A percentile compares a stretch with the other conserved stretches of the same genome.
These are phyloP conservation scores for Hypoxylon sp. DNA, from an alignment of 2,329 filamentous ascomycete genomes.

Conservation along the genomic window DNA sequence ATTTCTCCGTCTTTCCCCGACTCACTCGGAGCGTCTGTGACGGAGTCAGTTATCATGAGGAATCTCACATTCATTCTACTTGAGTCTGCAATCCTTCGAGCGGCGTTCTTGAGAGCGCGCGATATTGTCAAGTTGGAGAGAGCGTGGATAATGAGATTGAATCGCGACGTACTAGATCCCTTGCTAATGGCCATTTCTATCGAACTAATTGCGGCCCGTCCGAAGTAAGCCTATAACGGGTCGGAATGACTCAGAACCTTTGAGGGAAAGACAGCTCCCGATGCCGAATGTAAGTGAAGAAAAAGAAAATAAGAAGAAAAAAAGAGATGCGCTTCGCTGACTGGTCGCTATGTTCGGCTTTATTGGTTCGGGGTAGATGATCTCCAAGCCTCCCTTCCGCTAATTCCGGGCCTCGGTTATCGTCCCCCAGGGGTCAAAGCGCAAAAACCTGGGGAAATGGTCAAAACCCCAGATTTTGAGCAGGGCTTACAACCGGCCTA, in stretches of 20 bases:
- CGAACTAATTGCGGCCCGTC: slow-evolving; percentile 7
- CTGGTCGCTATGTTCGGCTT: slow-evolving; percentile 18
- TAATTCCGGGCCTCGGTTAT: slow-evolving; percentile 26
- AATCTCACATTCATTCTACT: not conserved
- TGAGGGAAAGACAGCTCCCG: slow-evolving; percentile 12
- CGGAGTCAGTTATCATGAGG: slow-evolving; percentile 33
- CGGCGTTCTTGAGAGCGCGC: slow-evolving; percentile 9
- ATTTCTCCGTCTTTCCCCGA: slow-evolving; percentile 42
- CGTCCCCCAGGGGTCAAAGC: no score
- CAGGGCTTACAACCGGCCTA: no score
- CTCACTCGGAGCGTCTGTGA: slow-evolving; percentile 42
- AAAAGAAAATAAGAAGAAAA: slow-evolving; percentile 3
- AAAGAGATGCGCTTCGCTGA: slow-evolving; percentile 19
- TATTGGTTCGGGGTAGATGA: slow-evolving; percentile 11
- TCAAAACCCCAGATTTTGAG: not conserved
- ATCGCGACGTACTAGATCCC: slow-evolving; percentile 29
- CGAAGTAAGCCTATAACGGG: not conserved
- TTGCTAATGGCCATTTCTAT: slow-evolving; percentile 36
- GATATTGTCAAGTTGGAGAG: slow-evolving; percentile 8
- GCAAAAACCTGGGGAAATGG: not conserved
- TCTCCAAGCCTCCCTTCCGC: slow-evolving; percentile 11
- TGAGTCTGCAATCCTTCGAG: not conserved
- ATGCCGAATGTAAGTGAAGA: slow-evolving; percentile 3
- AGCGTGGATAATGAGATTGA: slow-evolving; percentile 1
- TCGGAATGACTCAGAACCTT: slow-evolving; percentile 20